Evolutionary conservation across 176 grass and related monocot genomes (phyloP).

Genomic region (Otatea glauca): DNA sequence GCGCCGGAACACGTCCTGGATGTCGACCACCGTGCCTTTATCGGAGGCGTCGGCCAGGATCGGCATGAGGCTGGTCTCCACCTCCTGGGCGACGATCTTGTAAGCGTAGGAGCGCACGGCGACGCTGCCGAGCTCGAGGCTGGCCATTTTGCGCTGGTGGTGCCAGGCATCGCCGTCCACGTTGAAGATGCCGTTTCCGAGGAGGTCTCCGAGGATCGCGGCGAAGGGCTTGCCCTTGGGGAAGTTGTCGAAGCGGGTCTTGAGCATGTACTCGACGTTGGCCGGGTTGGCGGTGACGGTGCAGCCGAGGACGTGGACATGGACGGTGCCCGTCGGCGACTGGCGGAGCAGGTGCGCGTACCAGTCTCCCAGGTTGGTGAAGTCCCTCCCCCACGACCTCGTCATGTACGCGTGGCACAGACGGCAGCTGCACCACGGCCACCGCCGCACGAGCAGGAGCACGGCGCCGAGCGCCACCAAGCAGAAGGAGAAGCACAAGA

Average conservation of each 20-base stretch:
- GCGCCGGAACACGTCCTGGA: slow-evolving; percentile 81
- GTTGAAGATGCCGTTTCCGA: slow-evolving; percentile 85
- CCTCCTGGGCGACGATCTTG: slow-evolving; percentile 55
- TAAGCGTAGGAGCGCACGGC: slow-evolving; percentile 61
- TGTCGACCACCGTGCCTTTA: slow-evolving; percentile 25
- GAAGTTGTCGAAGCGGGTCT: slow-evolving; percentile 73
- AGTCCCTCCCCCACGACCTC: slow-evolving; percentile 66
- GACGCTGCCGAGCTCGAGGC: slow-evolving; percentile 77
- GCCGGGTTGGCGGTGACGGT: slow-evolving; percentile 67
- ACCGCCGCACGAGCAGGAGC: slow-evolving; percentile 31
- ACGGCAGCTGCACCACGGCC: slow-evolving; percentile 64
- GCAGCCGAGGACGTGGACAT: slow-evolving; percentile 66
- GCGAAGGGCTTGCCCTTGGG: slow-evolving; percentile 73
- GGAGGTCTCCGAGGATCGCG: slow-evolving; percentile 69
- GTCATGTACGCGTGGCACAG: slow-evolving; percentile 62
- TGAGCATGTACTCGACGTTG: slow-evolving; percentile 86
- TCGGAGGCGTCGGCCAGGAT: slow-evolving; percentile 42
- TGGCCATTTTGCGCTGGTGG: slow-evolving; percentile 82
- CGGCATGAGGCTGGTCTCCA: slow-evolving; percentile 53
- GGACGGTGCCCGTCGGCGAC: slow-evolving; percentile 61
- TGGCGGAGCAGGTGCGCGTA: slow-evolving; percentile 62
- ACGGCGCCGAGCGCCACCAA: slow-evolving; percentile 39
- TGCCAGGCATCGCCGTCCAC: slow-evolving; percentile 69
- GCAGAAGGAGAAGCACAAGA: slow-evolving; percentile 35
- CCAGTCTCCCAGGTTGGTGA: slow-evolving; percentile 78